These are phyloP conservation scores for Apiotrichum sp. DNA, from an alignment of 1,284 basidiomycete genomes.

Conservation along the genomic window DNA sequence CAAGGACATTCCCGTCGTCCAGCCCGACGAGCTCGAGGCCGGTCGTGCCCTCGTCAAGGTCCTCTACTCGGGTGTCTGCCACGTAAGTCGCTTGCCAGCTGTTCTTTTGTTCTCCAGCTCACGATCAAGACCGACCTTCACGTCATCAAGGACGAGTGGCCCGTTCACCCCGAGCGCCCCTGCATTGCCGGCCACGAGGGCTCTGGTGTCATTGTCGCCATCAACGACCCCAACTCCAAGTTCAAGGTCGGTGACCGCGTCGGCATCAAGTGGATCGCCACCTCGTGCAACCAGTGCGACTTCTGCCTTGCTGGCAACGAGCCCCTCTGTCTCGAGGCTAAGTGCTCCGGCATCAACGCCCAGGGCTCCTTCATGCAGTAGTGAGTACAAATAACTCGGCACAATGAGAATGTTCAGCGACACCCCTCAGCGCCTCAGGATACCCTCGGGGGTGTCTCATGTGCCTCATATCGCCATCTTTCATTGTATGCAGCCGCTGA, in stretches of 20 bases:
- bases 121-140: slow-evolving; percentile 70
- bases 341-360: slow-evolving; percentile 62
- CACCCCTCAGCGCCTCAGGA: no score
- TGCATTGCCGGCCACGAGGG: slow-evolving; percentile 64
- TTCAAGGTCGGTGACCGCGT: slow-evolving; percentile 48
- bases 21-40: slow-evolving; percentile 21
- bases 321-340: slow-evolving; percentile 54
- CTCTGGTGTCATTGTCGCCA: slow-evolving; percentile 60
- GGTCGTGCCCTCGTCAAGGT: slow-evolving; percentile 32
- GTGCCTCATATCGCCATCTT: not conserved
- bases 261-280: slow-evolving; percentile 76
- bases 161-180: slow-evolving; percentile 59
- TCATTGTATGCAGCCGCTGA: not conserved
- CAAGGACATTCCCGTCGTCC: slow-evolving; percentile 19
- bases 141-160: slow-evolving; percentile 64
- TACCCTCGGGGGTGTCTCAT: no score
- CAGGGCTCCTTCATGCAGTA: slow-evolving; percentile 29
- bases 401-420: no score
- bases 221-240: slow-evolving; percentile 61
- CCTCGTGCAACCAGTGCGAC: slow-evolving; percentile 66
- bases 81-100: slow-evolving; percentile 8
- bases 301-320: slow-evolving; percentile 67
- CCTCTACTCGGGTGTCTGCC: slow-evolving; percentile 55
- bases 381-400: slow-evolving; percentile 6
- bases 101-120: not conserved